These are phyloP conservation scores for Termitomyces sp. DNA, from an alignment of 768 basidiomycete species.

Conservation along the genomic window DNA sequence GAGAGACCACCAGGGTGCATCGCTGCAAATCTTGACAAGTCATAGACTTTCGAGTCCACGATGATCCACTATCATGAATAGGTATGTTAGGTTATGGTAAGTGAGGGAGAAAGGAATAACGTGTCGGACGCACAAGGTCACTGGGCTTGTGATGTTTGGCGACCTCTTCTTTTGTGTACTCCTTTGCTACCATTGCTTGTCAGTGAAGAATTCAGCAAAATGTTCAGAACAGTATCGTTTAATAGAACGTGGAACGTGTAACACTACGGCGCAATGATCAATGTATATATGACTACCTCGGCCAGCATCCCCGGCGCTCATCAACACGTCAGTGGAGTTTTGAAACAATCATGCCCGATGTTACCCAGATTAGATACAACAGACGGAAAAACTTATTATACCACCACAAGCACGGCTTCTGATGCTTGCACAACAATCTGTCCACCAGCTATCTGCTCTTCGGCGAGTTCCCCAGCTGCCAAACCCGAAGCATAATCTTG, in stretches of 20 bases:
- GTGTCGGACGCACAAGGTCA: conserved; percentile 34
- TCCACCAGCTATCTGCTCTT: conserved; percentile 33
- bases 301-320: too few relatives aligned
- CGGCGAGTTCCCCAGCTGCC: conserved; percentile 31
- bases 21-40: conserved; percentile 73
- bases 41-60: conserved; percentile 60
- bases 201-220: too few relatives aligned
- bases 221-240: too few relatives aligned
- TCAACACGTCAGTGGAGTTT: not conserved
- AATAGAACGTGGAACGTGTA: too few relatives aligned
- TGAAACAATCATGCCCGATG: not conserved
- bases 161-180: conserved; percentile 34
- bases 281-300: too few relatives aligned
- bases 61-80: conserved; percentile 75
- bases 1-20: conserved; percentile 88
- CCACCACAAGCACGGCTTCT: conserved; percentile 30
- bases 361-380: not conserved
- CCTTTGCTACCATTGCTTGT: conserved; percentile 17
- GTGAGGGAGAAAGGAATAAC: conserved; percentile 39
- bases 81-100: not conserved
- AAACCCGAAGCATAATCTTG: conserved; percentile 42
- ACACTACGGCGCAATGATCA: too few relatives aligned
- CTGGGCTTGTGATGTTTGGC: conserved; percentile 10
- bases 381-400: conserved; percentile 7
- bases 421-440: conserved; percentile 32